A percentile compares a stretch with the other conserved stretches of the same genome.
These are phyloP conservation scores for Pythium folliculosum DNA, from an alignment of 352 stramenopile genomes.

Conservation along the genomic window DNA sequence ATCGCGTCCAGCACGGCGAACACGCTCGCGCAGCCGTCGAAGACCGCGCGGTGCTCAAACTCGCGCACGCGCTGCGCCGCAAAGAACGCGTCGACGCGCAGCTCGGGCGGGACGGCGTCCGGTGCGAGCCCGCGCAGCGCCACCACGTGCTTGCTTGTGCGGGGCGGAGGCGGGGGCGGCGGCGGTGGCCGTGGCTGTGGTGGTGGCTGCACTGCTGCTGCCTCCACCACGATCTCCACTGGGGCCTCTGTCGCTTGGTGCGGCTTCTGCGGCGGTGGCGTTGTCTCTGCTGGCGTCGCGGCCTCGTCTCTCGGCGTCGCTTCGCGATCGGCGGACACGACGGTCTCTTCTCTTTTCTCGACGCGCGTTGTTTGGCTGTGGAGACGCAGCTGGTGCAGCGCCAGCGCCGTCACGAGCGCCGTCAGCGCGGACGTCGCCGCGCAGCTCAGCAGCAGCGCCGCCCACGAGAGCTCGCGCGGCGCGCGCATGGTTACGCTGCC, in stretches of 20 bases:
- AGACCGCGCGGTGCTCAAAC: slow-evolving; percentile 59
- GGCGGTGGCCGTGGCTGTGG: neutral
- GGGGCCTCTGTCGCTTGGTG: neutral
- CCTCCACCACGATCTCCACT: neutral
- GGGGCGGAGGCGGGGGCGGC: too few species aligned
- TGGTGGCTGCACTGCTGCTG: neutral
- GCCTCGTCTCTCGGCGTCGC: neutral
- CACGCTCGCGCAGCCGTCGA: slow-evolving; percentile 58
- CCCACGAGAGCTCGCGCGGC: slow-evolving; percentile 21
- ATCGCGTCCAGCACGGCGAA: slow-evolving; percentile 66
- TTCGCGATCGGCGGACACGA: neutral
- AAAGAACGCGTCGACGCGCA: slow-evolving; percentile 60
- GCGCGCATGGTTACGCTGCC: slow-evolving; percentile 7
- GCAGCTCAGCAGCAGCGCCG: slow-evolving; percentile 47
- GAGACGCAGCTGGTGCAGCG: neutral
- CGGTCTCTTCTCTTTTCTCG: too few species aligned
- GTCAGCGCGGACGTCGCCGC: slow-evolving; percentile 39
- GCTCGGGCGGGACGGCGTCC: slow-evolving; percentile 34
- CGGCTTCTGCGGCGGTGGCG: neutral
- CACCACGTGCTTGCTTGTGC: slow-evolving; percentile 19
- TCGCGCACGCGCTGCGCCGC: slow-evolving; percentile 34
- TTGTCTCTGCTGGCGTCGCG: neutral
- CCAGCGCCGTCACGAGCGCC: slow-evolving; percentile 32
- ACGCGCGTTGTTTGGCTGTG: neutral
- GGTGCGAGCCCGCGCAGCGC: slow-evolving; percentile 32